Evolutionary conservation across 2,329 filamentous ascomycete genomes (phyloP), one percentile per base, ranked within the genome.

Genomic region (Neodidymelliopsis sp.): DNA sequence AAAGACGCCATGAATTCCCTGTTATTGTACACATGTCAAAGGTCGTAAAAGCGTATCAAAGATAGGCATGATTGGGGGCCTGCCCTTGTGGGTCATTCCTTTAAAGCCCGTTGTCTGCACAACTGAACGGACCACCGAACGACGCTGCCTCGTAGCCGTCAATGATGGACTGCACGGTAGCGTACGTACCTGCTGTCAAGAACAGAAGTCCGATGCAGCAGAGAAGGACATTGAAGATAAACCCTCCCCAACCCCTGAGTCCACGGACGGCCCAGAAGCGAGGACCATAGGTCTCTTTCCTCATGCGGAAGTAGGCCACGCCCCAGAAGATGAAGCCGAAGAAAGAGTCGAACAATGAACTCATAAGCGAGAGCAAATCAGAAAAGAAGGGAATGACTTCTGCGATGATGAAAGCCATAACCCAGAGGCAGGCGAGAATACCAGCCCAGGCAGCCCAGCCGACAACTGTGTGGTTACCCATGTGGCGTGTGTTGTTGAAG

Each of bases 291-390:
- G 90, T 87, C 1, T 82, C 87, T 15, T 76, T 76, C 36, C 88
- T 81, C 88, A 93, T 90, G 46, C 88, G 83, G 65, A 91, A 82
- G 67, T 90, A 93, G 0, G 89, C 89, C 1, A 90, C 82, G 10
- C 88, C 89, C 89, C 89, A 97, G 79, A 96, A 97, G 67, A 96
- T 96, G 79, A 96, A 97, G 18, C 92, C 92, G 64, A 93, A 93
- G 80, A 91, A 93, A 43, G 89, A 93, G 74, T 96, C 91, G 67
- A 96, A 96, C 1, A 96, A 82, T 4, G 90, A 90, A n/a, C 86
- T 89, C 87, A 91, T 89, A 53, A 91, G 78, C 4, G 85, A 86
- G n/a, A 82, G 73, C 57, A 82, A 77, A 53, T 91, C 91, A 7
- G 86, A 88, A 77, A 97, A 96, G 81, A 96, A 96, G 0, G 91